These are phyloP conservation scores for Aureobasidium subglaciale DNA, from an alignment of 2,329 filamentous ascomycete species.

Conservation along the genomic window DNA sequence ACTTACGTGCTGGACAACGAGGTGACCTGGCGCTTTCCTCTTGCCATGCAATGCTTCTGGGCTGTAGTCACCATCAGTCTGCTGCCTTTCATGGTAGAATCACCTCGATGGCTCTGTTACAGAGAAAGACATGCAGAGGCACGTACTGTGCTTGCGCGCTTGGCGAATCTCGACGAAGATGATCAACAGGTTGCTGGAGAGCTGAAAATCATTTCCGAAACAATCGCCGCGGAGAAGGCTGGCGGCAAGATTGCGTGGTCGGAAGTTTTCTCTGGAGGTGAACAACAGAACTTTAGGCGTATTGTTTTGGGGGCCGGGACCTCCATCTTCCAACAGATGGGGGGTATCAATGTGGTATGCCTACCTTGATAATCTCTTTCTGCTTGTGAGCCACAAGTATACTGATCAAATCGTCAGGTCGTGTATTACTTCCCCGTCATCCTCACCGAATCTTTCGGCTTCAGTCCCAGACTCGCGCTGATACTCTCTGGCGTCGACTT, in stretches of 20 bases:
- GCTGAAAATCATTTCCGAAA: constrained; percentile 18
- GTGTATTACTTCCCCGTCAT: constrained; percentile 18
- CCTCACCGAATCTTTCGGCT: constrained; percentile 18
- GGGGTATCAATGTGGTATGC: constrained; percentile 12
- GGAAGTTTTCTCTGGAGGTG: constrained; percentile 17
- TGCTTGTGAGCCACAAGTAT: neutral
- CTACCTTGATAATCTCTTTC: neutral
- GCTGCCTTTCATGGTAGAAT: constrained; percentile 17
- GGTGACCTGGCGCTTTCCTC: constrained; percentile 18
- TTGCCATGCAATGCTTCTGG: constrained; percentile 18
- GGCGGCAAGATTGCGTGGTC: constrained; percentile 17
- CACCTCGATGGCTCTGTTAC: constrained; percentile 19
- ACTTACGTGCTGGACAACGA: constrained; percentile 17
- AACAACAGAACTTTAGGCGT: constrained; percentile 12
- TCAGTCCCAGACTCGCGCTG: constrained; percentile 16
- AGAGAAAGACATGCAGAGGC: constrained; percentile 19
- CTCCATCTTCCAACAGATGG: constrained; percentile 18
- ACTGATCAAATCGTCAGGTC: neutral
- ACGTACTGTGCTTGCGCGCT: constrained; percentile 15
- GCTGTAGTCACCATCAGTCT: constrained; percentile 17
- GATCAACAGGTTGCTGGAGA: constrained; percentile 14
- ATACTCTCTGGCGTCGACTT: constrained; percentile 17
- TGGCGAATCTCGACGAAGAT: constrained; percentile 14
- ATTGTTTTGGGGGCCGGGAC: constrained; percentile 25
- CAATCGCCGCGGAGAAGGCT: constrained; percentile 18